These are phyloP conservation scores for Discostella pseudostelligera DNA, from an alignment of 108 stramenopile genomes.

Conservation along the genomic window DNA sequence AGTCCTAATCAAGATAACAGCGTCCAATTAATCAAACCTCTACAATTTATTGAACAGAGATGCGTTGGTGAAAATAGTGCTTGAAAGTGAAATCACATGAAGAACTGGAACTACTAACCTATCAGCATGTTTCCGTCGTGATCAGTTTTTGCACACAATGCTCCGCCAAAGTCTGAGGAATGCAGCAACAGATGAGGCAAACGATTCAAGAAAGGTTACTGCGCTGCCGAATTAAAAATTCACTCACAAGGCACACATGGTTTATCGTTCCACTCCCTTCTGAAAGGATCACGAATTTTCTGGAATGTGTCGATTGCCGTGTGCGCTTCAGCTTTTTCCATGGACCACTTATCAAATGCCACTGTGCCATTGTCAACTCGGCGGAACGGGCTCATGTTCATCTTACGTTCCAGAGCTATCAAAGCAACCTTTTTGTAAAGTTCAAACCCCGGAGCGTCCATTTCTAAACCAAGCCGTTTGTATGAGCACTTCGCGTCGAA, in stretches of 20 bases:
- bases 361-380: conserved; percentile 52
- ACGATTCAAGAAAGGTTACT: neutral
- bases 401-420: conserved; percentile 17
- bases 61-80: too few relatives aligned
- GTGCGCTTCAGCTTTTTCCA: conserved; percentile 35
- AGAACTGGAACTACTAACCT: conserved; percentile 2
- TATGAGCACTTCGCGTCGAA: conserved; percentile 49
- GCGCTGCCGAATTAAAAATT: neutral
- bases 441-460: conserved; percentile 45
- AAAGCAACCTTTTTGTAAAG: conserved; percentile 36
- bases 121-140: conserved; percentile 52
- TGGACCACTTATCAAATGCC: conserved; percentile 37
- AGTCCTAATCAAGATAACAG: too few relatives aligned
- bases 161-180: conserved; percentile 41
- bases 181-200: conserved; percentile 11
- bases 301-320: conserved; percentile 42
- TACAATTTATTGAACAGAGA: too few relatives aligned
- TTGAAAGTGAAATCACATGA: conserved; percentile 14
- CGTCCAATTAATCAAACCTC: too few relatives aligned
- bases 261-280: conserved; percentile 55
- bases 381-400: conserved; percentile 48
- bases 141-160: conserved; percentile 53
- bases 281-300: conserved; percentile 45
- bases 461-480: conserved; percentile 42
- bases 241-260: conserved; percentile 19